Conservation (phyloP, 2,329 filamentous ascomycete species). For the Ascocoryne sarcoides region DNA sequence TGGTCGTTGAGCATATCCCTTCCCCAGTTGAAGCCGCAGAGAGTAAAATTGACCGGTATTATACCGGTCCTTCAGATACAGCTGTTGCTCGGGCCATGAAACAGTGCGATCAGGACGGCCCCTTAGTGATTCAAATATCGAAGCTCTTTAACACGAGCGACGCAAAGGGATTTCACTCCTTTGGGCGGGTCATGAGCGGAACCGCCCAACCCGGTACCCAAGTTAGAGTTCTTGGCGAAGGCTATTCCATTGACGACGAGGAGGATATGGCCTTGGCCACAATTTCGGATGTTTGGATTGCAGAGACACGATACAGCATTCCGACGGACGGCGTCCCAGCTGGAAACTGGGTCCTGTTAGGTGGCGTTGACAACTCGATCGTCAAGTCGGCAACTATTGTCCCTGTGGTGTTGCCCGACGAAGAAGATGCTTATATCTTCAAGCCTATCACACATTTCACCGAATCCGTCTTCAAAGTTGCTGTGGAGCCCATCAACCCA, state of each 20-base stretch:
- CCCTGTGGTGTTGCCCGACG: conserved; percentile 67
- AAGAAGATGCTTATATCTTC: conserved; percentile 94
- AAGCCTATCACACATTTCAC: conserved; percentile 89
- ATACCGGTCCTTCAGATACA: conserved; percentile 81
- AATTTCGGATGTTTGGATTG: conserved; percentile 80
- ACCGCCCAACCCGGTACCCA: conserved; percentile 73
- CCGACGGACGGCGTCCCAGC: conserved; percentile 86
- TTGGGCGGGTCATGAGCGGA: conserved; percentile 88
- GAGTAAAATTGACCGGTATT: conserved; percentile 73
- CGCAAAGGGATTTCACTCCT: conserved; percentile 82
- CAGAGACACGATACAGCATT: conserved; percentile 87
- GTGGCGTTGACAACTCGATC: conserved; percentile 93
- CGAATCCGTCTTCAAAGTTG: conserved; percentile 94
- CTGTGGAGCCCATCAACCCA: conserved; percentile 95
- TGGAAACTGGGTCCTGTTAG: conserved; percentile 85
- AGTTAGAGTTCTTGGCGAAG: conserved; percentile 87
- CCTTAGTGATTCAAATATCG: conserved; percentile 82
- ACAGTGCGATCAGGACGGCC: conserved; percentile 79
- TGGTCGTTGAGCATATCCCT: conserved; percentile 83
- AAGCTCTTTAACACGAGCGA: conserved; percentile 89
- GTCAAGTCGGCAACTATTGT: conserved; percentile 94
- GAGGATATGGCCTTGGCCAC: conserved; percentile 91
- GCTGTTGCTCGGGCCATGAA: conserved; percentile 74
- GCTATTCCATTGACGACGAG: conserved; percentile 92
- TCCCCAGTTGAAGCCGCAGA: conserved; percentile 74